Evolutionary conservation across 179 eudicot genomes (phyloP), one percentile per base, ranked within the genome.

Genomic region (Beta corolliflora): DNA sequence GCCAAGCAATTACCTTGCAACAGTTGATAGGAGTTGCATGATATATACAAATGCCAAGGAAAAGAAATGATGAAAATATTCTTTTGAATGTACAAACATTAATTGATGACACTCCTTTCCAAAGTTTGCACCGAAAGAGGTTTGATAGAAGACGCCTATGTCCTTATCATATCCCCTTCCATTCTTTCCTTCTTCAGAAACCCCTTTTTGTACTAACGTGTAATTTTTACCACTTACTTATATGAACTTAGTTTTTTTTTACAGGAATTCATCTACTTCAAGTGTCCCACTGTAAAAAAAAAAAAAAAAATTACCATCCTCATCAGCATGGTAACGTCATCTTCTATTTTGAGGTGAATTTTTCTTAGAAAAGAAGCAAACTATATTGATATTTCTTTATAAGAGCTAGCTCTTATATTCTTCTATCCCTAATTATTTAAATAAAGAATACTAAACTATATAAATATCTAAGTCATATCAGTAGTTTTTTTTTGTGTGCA

Each of bases 101-200:
- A 72, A 60, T 52, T 78, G 50, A 72, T 79, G 65, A 79, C 63
- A 73, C 60, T 44, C 36, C 14, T 55, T 80, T 78, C 80, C 77
- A 75, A 81, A 81, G 77, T 81, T 78, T 84, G 69, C 87, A 85
- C 87, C 85, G 87, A 85, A 85, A 84, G 87, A 78, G 23, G 71
- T 54, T 48, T 14, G 25, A 71, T 0, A 82, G 58, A 54, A 56
- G 68, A 77, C 56, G 73, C 79, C 75, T 36, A 9, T 11, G 65
- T 76, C 77, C 6, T 58, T 75, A 1, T 78, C 80, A 74, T 84
- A 44, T 66, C 68, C n/a, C 67, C 77, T 41, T 15, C 45, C 77
- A 75, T 79, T 63, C 64, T 71, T 82, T 41, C 82, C 82, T 75
- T 77, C 11, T 72, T 81, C 45, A 21, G 77, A 73, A 77, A 81